Percentiles rank a stretch among this genome's conserved stretches.
Evolutionary conservation across 192 early-diverging fungal species (phyloP).

Genomic region (Entomortierella beljakovae): DNA sequence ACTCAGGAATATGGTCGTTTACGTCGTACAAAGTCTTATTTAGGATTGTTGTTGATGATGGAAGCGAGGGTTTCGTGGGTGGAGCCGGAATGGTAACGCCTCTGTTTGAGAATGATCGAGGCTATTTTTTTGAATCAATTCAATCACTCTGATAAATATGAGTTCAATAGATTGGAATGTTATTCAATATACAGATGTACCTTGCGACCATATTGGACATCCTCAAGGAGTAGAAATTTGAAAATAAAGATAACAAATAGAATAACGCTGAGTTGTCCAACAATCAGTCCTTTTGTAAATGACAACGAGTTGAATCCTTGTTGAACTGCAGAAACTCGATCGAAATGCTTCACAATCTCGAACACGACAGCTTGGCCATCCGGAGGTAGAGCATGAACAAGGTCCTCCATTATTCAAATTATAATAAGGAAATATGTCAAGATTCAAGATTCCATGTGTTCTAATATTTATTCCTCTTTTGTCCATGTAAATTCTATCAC

Average conservation of each 20-base stretch:
- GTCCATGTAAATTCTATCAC: no score
- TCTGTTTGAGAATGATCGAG: conserved; percentile 59
- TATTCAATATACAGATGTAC: background rate
- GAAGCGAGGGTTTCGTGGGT: conserved; percentile 63
- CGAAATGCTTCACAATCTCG: conserved; percentile 44
- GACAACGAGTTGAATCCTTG: conserved; percentile 52
- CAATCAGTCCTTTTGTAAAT: conserved; percentile 62
- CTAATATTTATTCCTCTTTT: no score
- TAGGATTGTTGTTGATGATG: conserved; percentile 64
- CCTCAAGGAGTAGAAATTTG: conserved; percentile 65
- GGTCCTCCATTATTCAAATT: conserved; percentile 30
- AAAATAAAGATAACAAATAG: conserved; percentile 61
- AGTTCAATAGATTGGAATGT: background rate
- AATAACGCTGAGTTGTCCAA: conserved; percentile 63
- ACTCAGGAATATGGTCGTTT: conserved; percentile 69
- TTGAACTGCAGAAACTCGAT: conserved; percentile 12
- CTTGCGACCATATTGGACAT: conserved; percentile 58
- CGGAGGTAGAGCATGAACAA: conserved; percentile 28
- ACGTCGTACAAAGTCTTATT: conserved; percentile 71
- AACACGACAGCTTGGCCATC: conserved; percentile 37
- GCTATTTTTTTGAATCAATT: conserved; percentile 10
- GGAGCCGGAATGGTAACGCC: conserved; percentile 62
- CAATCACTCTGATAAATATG: background rate
- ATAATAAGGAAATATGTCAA: background rate
- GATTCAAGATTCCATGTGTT: no score